Evolutionary conservation across 2,329 filamentous ascomycete species (phyloP), one percentile per base, ranked within the genome.

Genomic region (Apiospora aurea): DNA sequence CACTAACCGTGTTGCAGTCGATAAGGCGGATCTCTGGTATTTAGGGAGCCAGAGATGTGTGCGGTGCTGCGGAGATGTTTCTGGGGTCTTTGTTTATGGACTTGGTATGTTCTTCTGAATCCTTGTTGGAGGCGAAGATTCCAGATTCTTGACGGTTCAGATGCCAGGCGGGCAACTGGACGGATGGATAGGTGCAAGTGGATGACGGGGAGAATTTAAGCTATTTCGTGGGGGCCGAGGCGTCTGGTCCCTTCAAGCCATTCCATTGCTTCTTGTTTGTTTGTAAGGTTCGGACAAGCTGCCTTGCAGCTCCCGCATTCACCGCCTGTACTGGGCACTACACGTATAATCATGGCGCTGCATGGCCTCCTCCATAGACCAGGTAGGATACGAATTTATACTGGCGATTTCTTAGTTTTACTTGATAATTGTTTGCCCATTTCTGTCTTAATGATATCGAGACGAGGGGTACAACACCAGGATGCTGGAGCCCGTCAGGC

Each of bases 151-250:
- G 57, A 41, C 18, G 34, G 53, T 53, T n/a, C 14, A 46, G 47
- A 41, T 71, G 24, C 53, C 53, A n/a, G 41, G 24, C 53, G 14
- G 24, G 24, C 53, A 46, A n/a, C 34, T 38, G 26, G 38, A 71
- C 49, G 69, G 69, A 67, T 61, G 69, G 69, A 67, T 61, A 38
- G 16, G 69, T 49, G 21, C 68, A 64, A 64, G 57, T 64, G 57
- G 57, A 64, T 64, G 57, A 41, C 34, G 57, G 57, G 57, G 57
- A 24, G 57, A 64, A 64, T 64, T 64, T 64, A 64, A 64, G 57
- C 57, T 64, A 64, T 72, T 49, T 51, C 44, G 69, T 67, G 57
- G 71, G 70, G 66, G 70, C 53, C 70, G 41, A 68, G 66, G 66
- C 43, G 66, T 68, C 7, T 38, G 64, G 67, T 71, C 47, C 64